Evolutionary conservation across 169 alveolate genomes (phyloP).

Genomic region (Plasmodium inui): DNA sequence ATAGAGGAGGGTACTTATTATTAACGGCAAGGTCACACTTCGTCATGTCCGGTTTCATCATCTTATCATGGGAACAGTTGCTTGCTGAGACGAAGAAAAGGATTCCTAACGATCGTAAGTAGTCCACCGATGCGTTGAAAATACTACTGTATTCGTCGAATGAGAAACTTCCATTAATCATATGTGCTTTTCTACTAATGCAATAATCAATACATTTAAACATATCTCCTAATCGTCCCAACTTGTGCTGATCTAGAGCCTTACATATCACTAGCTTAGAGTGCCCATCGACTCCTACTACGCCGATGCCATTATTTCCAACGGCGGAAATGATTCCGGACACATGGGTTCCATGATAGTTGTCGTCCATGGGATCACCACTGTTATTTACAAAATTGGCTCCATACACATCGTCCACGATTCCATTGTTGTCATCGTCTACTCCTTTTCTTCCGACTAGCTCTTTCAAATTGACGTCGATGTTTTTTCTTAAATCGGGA

Average conservation of each 20-base stretch:
- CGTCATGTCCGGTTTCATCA: constrained; percentile 18
- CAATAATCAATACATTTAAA: constrained; percentile 79
- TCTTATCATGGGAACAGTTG: constrained; percentile 26
- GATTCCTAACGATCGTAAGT: constrained; percentile 7
- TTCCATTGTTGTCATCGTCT: constrained; percentile 86
- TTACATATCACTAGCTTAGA: constrained; percentile 77
- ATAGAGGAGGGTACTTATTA: constrained; percentile 25
- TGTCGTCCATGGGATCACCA: constrained; percentile 85
- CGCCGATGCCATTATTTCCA: constrained; percentile 23
- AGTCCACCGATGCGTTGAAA: constrained; percentile 33
- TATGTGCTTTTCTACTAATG: constrained; percentile 58
- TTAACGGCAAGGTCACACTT: constrained; percentile 56
- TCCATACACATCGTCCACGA: constrained; percentile 87
- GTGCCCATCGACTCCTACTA: constrained; percentile 62
- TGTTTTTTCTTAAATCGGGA: constrained; percentile 84
- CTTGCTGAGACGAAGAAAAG: constrained; percentile 66
- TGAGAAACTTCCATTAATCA: constrained; percentile 78
- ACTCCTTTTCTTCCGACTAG: constrained; percentile 81
- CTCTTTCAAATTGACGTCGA: constrained; percentile 85
- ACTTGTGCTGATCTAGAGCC: constrained; percentile 79
- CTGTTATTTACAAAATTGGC: constrained; percentile 80
- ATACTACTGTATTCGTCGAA: constrained; percentile 61
- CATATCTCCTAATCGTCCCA: constrained; percentile 80
- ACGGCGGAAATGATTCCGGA: constrained; percentile 82
- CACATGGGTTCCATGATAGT: constrained; percentile 89